Percentiles rank a stretch among this genome's conserved stretches.
phyloP scores from a whole-genome alignment of 805 yeast genomes.

The Nakazawaea peltata region DNA sequence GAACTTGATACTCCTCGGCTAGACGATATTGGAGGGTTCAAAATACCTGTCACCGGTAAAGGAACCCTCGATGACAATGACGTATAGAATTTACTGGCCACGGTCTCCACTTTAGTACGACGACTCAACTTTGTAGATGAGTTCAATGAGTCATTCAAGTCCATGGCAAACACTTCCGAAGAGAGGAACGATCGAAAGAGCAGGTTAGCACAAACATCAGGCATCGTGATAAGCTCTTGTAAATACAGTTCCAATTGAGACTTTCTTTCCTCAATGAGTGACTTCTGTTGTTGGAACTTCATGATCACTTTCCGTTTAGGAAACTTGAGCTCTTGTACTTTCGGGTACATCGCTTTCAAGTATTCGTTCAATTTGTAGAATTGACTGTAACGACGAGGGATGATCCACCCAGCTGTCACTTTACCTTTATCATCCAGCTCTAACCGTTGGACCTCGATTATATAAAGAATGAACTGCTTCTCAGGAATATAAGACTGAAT shows the following conservation, averaged over 20 bases:
- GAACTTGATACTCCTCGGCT: background rate
- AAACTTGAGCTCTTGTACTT: conserved; percentile 39
- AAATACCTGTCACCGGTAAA: background rate
- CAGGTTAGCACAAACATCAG: conserved; percentile 66
- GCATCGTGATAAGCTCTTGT: conserved; percentile 44
- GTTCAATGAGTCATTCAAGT: conserved; percentile 11
- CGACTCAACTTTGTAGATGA: conserved; percentile 4
- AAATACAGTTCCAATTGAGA: conserved; percentile 56
- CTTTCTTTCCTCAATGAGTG: conserved; percentile 58
- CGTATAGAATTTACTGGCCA: conserved; percentile 27
- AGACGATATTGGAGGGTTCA: background rate
- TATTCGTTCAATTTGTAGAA: conserved; percentile 66
- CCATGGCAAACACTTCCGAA: conserved; percentile 46
- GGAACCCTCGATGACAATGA: conserved; percentile 11
- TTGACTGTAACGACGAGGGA: conserved; percentile 85
- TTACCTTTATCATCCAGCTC: conserved; percentile 18
- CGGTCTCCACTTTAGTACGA: conserved; percentile 18
- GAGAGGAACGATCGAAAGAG: conserved; percentile 74
- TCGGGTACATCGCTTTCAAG: conserved; percentile 43
- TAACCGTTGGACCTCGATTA: conserved; percentile 64
- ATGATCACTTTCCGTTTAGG: conserved; percentile 63
- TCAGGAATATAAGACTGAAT: conserved; percentile 45
- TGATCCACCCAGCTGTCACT: conserved; percentile 73
- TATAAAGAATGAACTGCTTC: conserved; percentile 58
- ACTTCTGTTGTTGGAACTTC: conserved; percentile 58